Evolutionary conservation across 2,329 filamentous ascomycete genomes (phyloP), one percentile per base, ranked within the genome.

Genomic region (Diaporthe nobilis): DNA sequence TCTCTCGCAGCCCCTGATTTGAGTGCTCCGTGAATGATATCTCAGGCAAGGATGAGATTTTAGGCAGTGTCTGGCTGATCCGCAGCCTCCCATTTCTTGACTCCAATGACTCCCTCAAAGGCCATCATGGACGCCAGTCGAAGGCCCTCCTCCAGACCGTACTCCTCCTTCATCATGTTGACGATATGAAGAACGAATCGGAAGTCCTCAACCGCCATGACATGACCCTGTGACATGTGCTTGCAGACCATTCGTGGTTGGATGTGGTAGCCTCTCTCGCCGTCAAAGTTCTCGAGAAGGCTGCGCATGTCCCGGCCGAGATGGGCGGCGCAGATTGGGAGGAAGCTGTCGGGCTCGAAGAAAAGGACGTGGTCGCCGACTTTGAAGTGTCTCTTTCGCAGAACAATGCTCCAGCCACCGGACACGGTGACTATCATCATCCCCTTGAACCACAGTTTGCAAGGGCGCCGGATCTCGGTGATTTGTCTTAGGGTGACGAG

Each of bases 341-440:
- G 65, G 76, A 83, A 82, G 60, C 80, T 81, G 76, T 84, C 82
- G 31, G 82, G 81, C 73, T 83, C 81, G 68, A 83, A 81, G 55
- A 78, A 84, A 25, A 84, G 75, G 6, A 83, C 80, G 1, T 80
- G 68, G n/a, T 83, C 77, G 57, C 79, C 80, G 2, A 75, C 63
- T 22, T 76, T 3, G 75, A 76, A 80, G 0, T 71, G 53, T 12
- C 67, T 73, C 5, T 71, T 67, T 3, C 49, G 42, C 1, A 77
- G 76, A 2, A 82, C 76, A 1, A 83, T 79, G 2, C 63, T 78
- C 81, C 81, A 83, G 3, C 81, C 81, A n/a, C 81, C 81, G 9
- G 44, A 39, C 4, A 84, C 70, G 2, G 72, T 79, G 37, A 77
- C 76, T 4, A 79, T 39, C 17, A 77, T 73, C 34, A 68, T 75